Evolutionary conservation across 176 grass and related monocot species (phyloP).

Genomic region (Oryza coarctata): DNA sequence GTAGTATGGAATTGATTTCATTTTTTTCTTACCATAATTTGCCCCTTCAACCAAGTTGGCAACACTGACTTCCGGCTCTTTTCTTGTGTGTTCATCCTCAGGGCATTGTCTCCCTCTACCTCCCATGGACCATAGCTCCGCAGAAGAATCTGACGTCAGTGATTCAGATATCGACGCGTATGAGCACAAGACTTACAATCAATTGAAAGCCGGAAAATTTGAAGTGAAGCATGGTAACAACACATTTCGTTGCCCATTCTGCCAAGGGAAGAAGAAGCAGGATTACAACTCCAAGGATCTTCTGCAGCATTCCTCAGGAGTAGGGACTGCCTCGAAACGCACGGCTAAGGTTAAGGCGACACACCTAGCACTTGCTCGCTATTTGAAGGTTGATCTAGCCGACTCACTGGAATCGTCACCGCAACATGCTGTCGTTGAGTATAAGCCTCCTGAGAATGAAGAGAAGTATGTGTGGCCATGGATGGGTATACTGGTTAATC

Average conservation of each 20-base stretch:
- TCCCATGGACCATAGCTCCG: constrained; percentile 53
- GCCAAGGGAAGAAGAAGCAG: constrained; percentile 68
- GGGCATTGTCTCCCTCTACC: not conserved
- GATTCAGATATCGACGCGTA: constrained; percentile 66
- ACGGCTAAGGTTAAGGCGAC: constrained; percentile 59
- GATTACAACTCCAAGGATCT: constrained; percentile 61
- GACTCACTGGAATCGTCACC: constrained; percentile 13
- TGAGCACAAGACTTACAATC: constrained; percentile 36
- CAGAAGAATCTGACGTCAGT: constrained; percentile 59
- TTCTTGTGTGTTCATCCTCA: not conserved
- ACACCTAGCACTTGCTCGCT: constrained; percentile 68
- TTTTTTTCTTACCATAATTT: not conserved
- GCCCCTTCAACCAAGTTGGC: not conserved
- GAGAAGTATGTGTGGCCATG: constrained; percentile 64
- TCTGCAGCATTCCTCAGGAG: constrained; percentile 70
- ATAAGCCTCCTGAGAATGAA: constrained; percentile 29
- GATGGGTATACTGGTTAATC: constrained; percentile 63
- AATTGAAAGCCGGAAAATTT: constrained; percentile 28
- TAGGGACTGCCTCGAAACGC: constrained; percentile 57
- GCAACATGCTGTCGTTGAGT: constrained; percentile 21
- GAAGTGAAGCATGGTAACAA: constrained; percentile 50
- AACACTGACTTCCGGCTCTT: not conserved
- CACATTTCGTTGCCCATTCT: constrained; percentile 67
- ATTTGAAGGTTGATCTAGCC: constrained; percentile 50
- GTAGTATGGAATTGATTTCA: not conserved